Conservation (phyloP, 1,139 yeast species). For the Candida mesenterica region DNA sequence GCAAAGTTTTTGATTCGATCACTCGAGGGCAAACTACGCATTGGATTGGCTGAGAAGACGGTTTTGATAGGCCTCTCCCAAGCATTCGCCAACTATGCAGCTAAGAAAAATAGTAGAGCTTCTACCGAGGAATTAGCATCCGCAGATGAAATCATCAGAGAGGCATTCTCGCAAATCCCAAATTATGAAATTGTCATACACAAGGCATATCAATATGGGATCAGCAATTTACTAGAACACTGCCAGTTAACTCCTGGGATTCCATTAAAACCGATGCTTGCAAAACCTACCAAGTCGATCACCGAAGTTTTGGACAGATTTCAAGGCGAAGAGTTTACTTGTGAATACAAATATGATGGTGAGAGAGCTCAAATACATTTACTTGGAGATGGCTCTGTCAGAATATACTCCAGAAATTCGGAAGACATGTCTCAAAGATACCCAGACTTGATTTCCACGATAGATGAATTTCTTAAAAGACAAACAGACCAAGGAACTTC, state of each 20-base stretch:
- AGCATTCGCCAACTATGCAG: conserved; percentile 68
- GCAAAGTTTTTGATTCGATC: conserved; percentile 90
- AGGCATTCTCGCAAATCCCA: conserved; percentile 89
- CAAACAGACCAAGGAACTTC: conserved; percentile 13
- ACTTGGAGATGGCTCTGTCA: conserved; percentile 62
- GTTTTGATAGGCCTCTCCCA: conserved; percentile 82
- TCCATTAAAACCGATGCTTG: conserved; percentile 96
- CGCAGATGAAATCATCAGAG: conserved; percentile 80
- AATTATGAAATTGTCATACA: conserved; percentile 78
- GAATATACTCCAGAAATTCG: conserved; percentile 87
- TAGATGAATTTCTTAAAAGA: conserved; percentile 55
- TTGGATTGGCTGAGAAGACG: conserved; percentile 92
- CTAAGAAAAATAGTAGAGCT: conserved; percentile 20
- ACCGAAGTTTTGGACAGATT: conserved; percentile 87
- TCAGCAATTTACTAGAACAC: conserved; percentile 60
- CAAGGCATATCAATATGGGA: conserved; percentile 65
- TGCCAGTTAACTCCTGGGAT: conserved; percentile 86
- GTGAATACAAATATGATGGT: conserved; percentile 97
- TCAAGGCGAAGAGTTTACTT: conserved; percentile 81
- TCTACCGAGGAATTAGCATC: conserved; percentile 37
- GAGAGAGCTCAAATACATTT: conserved; percentile 95
- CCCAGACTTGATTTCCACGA: conserved; percentile 79
- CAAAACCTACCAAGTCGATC: conserved; percentile 93
- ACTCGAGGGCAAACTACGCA: conserved; percentile 87
- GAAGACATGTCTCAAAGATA: conserved; percentile 97